These are phyloP conservation scores for Fraxinus baroniana DNA, from an alignment of 305 asterid genomes.

Conservation along the genomic window DNA sequence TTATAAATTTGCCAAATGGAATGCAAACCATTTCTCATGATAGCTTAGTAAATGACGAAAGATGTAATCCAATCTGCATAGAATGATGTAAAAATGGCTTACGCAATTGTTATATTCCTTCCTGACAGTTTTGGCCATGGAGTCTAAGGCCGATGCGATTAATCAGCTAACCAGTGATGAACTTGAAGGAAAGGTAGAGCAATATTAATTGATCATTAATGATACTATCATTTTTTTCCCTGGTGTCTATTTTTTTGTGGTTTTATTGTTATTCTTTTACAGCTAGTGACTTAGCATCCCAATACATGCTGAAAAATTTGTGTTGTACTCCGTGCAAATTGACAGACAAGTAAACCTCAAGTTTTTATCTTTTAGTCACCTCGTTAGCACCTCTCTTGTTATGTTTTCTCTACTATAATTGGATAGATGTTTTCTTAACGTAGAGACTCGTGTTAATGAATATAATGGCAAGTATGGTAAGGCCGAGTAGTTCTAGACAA, in stretches of 20 bases:
- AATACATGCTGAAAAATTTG: background rate
- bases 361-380: background rate
- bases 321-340: background rate
- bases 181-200: slow-evolving; percentile 91
- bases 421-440: background rate
- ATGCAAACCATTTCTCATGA: background rate
- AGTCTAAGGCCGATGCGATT: slow-evolving; percentile 91
- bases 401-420: background rate
- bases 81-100: slow-evolving; percentile 21
- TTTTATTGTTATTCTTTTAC: background rate
- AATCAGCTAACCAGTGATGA: slow-evolving; percentile 78
- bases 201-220: background rate
- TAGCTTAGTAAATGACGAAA: background rate
- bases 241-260: background rate
- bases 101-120: slow-evolving; percentile 14
- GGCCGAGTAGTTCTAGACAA: background rate
- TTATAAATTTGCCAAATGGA: background rate
- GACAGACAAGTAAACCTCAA: background rate
- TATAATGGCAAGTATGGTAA: background rate
- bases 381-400: background rate
- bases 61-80: background rate
- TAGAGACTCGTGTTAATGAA: background rate
- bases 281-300: background rate
- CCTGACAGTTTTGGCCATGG: slow-evolving; percentile 82
- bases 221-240: background rate